Conservation (phyloP, 83 land plant genomes). For the Isoetes engelmannii region DNA sequence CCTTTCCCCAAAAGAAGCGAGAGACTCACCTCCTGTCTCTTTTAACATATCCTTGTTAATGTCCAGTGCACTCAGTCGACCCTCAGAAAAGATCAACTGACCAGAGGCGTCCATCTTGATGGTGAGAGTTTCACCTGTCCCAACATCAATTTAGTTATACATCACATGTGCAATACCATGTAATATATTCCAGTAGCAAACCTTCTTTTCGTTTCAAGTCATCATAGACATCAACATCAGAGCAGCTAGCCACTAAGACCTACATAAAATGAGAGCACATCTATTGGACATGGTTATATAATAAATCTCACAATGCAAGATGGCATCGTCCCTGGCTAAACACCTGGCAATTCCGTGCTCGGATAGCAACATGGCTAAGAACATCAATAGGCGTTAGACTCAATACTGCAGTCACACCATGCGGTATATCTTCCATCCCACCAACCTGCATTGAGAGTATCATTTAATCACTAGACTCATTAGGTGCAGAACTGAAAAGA, state of each 20-base stretch:
- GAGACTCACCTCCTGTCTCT: no score
- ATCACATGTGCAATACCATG: neutral
- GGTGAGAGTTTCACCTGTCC: neutral
- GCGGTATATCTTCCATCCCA: constrained; percentile 25
- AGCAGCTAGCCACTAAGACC: constrained; percentile 25
- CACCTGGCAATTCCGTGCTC: constrained; percentile 15
- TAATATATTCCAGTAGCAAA: neutral
- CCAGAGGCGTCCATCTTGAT: constrained; percentile 8
- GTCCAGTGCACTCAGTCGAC: neutral
- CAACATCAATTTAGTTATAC: neutral
- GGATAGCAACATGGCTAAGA: constrained; percentile 25
- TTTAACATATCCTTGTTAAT: no score
- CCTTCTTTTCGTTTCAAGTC: constrained; percentile 13
- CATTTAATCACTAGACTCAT: no score
- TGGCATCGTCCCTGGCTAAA: neutral
- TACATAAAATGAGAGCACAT: neutral
- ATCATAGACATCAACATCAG: constrained; percentile 9
- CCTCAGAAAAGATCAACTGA: constrained; percentile 5
- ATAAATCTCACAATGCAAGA: neutral
- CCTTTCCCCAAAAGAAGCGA: no score
- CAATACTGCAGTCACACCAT: constrained; percentile 21
- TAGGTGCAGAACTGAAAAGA: no score
- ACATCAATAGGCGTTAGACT: constrained; percentile 15
- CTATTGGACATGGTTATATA: no score
- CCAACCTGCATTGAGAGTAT: constrained; percentile 5